These are phyloP conservation scores for Usnea hakonensis DNA, from an alignment of 495 filamentous ascomycete species.

Conservation along the genomic window DNA sequence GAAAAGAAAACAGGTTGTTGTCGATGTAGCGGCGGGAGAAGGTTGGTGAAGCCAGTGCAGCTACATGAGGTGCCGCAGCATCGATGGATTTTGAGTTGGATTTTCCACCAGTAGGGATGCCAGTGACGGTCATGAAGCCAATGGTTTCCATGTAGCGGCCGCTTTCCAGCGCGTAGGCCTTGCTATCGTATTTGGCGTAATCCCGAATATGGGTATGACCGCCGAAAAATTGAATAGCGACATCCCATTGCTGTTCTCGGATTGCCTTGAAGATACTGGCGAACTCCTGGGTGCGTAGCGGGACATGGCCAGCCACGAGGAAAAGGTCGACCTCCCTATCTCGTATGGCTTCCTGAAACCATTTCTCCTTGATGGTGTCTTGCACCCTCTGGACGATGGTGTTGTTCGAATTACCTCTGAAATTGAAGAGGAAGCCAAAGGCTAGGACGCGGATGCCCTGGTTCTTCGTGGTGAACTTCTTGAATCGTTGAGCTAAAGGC, in stretches of 20 bases:
- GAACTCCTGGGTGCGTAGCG: slow-evolving; percentile 70
- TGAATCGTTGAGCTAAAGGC: slow-evolving; percentile 73
- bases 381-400: slow-evolving; percentile 73
- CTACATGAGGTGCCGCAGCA: slow-evolving; percentile 27
- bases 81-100: not conserved
- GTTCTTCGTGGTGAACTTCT: slow-evolving; percentile 84
- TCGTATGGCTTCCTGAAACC: slow-evolving; percentile 82
- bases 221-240: slow-evolving; percentile 87
- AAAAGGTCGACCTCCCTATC: slow-evolving; percentile 80
- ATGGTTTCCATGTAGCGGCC: slow-evolving; percentile 99
- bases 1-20: slow-evolving; percentile 80
- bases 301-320: slow-evolving; percentile 79
- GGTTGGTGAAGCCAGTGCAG: slow-evolving; percentile 31
- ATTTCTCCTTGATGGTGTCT: slow-evolving; percentile 69
- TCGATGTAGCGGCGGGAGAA: slow-evolving; percentile 87
- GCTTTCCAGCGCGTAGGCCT: slow-evolving; percentile 74
- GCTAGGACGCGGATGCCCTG: slow-evolving; percentile 75
- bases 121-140: slow-evolving; percentile 84
- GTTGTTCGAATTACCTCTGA: slow-evolving; percentile 80
- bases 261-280: slow-evolving; percentile 70
- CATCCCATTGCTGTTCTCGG: slow-evolving; percentile 64
- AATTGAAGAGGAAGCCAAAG: slow-evolving; percentile 93
- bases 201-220: slow-evolving; percentile 90
- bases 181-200: slow-evolving; percentile 69
- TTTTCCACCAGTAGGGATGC: slow-evolving; percentile 42